Percentiles rank a stretch among this genome's conserved stretches.
These are phyloP conservation scores for Powellomyces hirtus DNA, from an alignment of 192 early-diverging fungal genomes.

Conservation along the genomic window DNA sequence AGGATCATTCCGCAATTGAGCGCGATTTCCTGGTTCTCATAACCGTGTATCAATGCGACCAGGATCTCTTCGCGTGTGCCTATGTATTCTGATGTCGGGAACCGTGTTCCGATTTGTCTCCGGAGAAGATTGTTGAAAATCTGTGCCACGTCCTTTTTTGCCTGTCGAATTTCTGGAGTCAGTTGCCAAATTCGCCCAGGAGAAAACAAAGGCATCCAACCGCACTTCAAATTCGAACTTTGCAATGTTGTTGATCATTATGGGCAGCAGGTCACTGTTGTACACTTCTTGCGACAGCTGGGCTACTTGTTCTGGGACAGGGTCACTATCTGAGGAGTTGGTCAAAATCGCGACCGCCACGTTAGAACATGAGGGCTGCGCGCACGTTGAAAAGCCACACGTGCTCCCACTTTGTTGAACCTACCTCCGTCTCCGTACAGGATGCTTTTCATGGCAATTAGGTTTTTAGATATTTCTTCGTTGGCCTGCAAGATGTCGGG, in stretches of 20 bases:
- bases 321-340: slow-evolving; percentile 73
- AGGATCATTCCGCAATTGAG: slow-evolving; percentile 97
- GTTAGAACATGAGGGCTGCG: too few species aligned
- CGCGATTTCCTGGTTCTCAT: slow-evolving; percentile 94
- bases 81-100: slow-evolving; percentile 96
- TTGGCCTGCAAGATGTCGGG: slow-evolving; percentile 61
- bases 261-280: slow-evolving; percentile 83
- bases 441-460: slow-evolving; percentile 88
- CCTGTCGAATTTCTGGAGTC: too few species aligned
- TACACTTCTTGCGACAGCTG: slow-evolving; percentile 96
- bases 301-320: slow-evolving; percentile 84
- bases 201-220: too few species aligned
- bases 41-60: slow-evolving; percentile 79
- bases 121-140: slow-evolving; percentile 97
- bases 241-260: slow-evolving; percentile 85
- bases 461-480: slow-evolving; percentile 96
- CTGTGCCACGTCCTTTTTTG: slow-evolving; percentile 95
- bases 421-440: slow-evolving; percentile 92
- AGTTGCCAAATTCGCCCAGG: too few species aligned
- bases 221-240: slow-evolving; percentile 92
- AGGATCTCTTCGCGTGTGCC: slow-evolving; percentile 80
- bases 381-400: neutral
- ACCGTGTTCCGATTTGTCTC: slow-evolving; percentile 89
- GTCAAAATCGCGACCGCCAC: too few species aligned
- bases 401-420: slow-evolving; percentile 1